phyloP scores from a whole-genome alignment of 768 basidiomycete species.

The Phallus indusiatus region DNA sequence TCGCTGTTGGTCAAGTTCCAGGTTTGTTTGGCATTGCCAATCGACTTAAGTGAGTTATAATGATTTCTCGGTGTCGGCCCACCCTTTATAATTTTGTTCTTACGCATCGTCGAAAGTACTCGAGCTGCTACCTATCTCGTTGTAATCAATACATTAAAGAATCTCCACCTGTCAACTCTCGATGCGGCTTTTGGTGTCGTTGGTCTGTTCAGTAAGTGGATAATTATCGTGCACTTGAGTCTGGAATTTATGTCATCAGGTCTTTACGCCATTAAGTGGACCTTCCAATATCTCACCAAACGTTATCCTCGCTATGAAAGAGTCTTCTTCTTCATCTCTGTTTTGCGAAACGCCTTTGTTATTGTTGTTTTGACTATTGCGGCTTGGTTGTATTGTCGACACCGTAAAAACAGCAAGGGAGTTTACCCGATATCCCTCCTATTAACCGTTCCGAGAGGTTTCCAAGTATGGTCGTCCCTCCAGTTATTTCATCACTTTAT shows the following conservation, averaged over 20 bases:
- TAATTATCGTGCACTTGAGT: neutral
- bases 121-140: slow-evolving; percentile 78
- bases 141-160: slow-evolving; percentile 88
- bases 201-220: slow-evolving; percentile 40
- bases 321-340: slow-evolving; percentile 67
- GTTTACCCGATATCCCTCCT: slow-evolving; percentile 82
- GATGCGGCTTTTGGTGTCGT: slow-evolving; percentile 90
- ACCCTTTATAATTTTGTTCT: slow-evolving; percentile 4
- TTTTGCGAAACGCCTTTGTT: slow-evolving; percentile 79
- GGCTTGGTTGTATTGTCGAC: slow-evolving; percentile 74
- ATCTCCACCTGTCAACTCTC: slow-evolving; percentile 54
- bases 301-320: slow-evolving; percentile 60
- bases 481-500: neutral
- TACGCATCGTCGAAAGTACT: slow-evolving; percentile 41
- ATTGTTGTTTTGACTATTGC: slow-evolving; percentile 80
- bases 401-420: slow-evolving; percentile 45
- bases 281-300: slow-evolving; percentile 39
- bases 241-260: slow-evolving; percentile 16
- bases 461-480: slow-evolving; percentile 40
- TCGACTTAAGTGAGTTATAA: slow-evolving; percentile 59
- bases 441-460: slow-evolving; percentile 74
- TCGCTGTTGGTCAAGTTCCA: slow-evolving; percentile 81
- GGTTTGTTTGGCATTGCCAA: slow-evolving; percentile 74
- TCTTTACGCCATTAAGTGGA: slow-evolving; percentile 60
- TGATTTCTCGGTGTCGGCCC: neutral